These are phyloP conservation scores for Primulina tabacum DNA, from an alignment of 257 asterid genomes.

Conservation along the genomic window DNA sequence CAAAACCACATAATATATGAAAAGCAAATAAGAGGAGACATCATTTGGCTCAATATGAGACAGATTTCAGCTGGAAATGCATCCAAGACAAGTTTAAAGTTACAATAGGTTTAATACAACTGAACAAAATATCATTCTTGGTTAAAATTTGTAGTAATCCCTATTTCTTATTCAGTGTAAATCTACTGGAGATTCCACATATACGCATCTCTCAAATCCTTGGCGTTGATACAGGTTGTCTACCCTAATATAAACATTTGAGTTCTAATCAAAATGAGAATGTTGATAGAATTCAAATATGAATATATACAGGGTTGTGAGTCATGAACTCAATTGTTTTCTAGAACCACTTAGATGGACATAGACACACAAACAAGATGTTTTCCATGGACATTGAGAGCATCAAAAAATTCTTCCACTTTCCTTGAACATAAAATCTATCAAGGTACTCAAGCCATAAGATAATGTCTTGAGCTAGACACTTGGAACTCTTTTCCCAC, in stretches of 20 bases:
- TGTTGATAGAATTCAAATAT: neutral
- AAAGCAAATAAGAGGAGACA: neutral
- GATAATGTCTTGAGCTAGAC: too few species aligned
- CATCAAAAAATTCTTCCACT: neutral
- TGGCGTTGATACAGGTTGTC: neutral
- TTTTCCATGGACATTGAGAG: neutral
- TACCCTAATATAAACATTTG: neutral
- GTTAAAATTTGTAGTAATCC: neutral
- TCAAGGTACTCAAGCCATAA: neutral
- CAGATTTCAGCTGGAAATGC: neutral
- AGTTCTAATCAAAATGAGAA: neutral
- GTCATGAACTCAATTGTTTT: neutral
- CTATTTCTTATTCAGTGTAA: neutral
- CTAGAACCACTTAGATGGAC: neutral
- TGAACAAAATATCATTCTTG: neutral
- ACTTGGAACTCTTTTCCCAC: too few species aligned
- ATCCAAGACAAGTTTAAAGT: neutral
- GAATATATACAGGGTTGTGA: too few species aligned
- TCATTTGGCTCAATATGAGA: neutral
- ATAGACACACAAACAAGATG: neutral
- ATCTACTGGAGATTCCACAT: neutral
- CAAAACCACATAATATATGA: neutral
- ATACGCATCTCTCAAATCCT: neutral
- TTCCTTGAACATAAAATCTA: neutral
- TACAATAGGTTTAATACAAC: neutral